A percentile compares a stretch with the other conserved stretches of the same genome.
These are phyloP conservation scores for Kwoniella botswanensis DNA, from an alignment of 768 basidiomycete genomes.

Conservation along the genomic window DNA sequence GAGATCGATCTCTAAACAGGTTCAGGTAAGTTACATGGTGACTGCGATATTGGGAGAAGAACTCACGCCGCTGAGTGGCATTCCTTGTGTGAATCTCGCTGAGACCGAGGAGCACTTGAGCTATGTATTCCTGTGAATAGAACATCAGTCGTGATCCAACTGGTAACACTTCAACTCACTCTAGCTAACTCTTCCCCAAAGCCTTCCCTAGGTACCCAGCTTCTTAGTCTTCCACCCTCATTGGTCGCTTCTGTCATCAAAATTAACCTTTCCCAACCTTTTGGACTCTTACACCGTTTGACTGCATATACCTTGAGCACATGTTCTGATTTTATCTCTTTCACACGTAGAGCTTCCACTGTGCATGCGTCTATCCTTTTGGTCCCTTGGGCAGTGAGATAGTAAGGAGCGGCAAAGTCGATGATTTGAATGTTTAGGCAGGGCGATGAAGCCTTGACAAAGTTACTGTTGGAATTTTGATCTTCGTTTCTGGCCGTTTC, in stretches of 20 bases:
- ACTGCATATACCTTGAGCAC: constrained; percentile 42
- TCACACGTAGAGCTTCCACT: constrained; percentile 41
- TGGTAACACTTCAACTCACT: constrained; percentile 23
- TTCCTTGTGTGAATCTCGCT: constrained; percentile 44
- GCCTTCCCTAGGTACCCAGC: constrained; percentile 43
- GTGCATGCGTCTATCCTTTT: constrained; percentile 48
- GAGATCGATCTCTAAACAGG: constrained; percentile 31
- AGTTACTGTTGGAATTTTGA: constrained; percentile 14
- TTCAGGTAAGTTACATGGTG: constrained; percentile 1
- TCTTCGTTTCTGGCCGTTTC: constrained; percentile 13
- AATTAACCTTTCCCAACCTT: constrained; percentile 52
- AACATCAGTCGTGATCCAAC: not conserved
- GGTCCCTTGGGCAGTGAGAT: constrained; percentile 44
- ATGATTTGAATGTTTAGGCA: constrained; percentile 44
- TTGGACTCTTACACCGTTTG: constrained; percentile 47
- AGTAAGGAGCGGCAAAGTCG: constrained; percentile 50
- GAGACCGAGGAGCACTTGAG: constrained; percentile 46
- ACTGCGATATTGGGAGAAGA: not conserved
- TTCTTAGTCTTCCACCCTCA: constrained; percentile 40
- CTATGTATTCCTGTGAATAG: constrained; percentile 39
- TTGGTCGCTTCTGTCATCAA: constrained; percentile 39
- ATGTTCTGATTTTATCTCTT: constrained; percentile 40
- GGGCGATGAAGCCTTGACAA: constrained; percentile 38
- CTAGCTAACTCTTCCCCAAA: constrained; percentile 40
- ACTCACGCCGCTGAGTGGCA: constrained; percentile 46